Conservation (phyloP, 257 asterid genomes). For the Cinchona pubescens region DNA sequence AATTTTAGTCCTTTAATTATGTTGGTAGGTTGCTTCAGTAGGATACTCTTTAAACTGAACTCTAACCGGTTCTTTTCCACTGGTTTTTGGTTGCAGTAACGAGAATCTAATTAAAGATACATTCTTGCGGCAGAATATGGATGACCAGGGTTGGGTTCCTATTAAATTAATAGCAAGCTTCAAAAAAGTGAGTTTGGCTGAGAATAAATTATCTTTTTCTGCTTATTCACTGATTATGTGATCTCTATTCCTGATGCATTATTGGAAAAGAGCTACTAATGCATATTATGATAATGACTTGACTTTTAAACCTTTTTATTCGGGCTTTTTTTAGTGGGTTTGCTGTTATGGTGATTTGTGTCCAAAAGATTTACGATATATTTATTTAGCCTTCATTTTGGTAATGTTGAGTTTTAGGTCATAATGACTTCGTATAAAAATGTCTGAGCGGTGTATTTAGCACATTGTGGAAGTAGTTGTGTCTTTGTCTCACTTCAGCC, state of each 20-base stretch:
- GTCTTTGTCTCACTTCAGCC: not conserved
- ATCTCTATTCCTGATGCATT: not conserved
- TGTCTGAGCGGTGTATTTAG: not conserved
- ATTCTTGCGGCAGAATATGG: constrained; percentile 62
- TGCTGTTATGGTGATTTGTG: not conserved
- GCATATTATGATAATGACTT: not conserved
- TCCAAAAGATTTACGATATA: not conserved
- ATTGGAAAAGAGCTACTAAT: not conserved
- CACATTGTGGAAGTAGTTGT: not conserved
- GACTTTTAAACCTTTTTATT: not conserved
- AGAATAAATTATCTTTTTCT: not conserved
- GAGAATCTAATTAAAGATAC: constrained; percentile 64
- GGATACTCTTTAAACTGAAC: not conserved
- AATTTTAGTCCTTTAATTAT: not conserved
- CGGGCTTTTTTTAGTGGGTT: not conserved
- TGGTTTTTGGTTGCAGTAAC: constrained; percentile 34
- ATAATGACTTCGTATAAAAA: not conserved
- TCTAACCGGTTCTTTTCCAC: constrained; percentile 1
- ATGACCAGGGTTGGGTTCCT: constrained; percentile 70
- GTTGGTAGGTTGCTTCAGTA: too few species aligned
- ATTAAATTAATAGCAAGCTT: constrained; percentile 64
- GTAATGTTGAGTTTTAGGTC: not conserved
- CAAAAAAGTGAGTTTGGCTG: constrained; percentile 45
- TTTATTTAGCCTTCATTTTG: not conserved
- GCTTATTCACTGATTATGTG: not conserved